Base-by-base conservation (phyloP, 768 basidiomycete genomes). In the Podaxis sp. region DNA sequence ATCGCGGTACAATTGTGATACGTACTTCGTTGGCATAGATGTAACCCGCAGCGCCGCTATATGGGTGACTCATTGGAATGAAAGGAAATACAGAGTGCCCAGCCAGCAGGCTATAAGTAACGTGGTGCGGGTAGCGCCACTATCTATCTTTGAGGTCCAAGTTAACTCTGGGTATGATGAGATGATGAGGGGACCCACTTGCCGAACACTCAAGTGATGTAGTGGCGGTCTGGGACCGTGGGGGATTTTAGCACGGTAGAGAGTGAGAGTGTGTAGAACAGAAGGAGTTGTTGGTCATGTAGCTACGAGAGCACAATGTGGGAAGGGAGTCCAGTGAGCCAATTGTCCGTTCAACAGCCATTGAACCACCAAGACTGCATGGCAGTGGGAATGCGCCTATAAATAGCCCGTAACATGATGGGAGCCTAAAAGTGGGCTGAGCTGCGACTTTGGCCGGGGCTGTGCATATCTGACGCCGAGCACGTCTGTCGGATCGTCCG, bases 21-120 rank as follows among this genome's bases (percentile, higher is more conserved):
- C 67, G 40, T 38, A 73, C 73, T 46, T 69, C 69, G 42, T 70
- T 73, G 7, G 70, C 72, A 60, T 73, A 72, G 27, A 74, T 73
- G 52, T 74, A 74, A 50, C 72, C 67, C 6, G 72, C 71, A 2
- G 70, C 60, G n/a, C 70, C 70, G 57, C 69, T 72, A 55, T 74
- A 74, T 16, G 73, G 72, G 61, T 74, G 72, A 37, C 55, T 66
- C 71, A 74, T 72, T 27, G 28, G 47, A 23, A 23, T 36, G 55
- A 27, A 27, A 27, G 0, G 47, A 23, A 11, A 25, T 14, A 13
- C 10, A 48, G 47, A 25, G 23, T 6, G 25, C 11, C 47, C 47
- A 14, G 47, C 9, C 25, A 11, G 21, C 14, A 21, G 25, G 9
- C 23, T 48, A 48, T 48, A 48, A 40, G 54, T 9, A n/a, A 18